A percentile compares a stretch with the other conserved stretches of the same genome.
Conservation (phyloP, 169 alveolate genomes). For the Miamiensis avidus region DNA sequence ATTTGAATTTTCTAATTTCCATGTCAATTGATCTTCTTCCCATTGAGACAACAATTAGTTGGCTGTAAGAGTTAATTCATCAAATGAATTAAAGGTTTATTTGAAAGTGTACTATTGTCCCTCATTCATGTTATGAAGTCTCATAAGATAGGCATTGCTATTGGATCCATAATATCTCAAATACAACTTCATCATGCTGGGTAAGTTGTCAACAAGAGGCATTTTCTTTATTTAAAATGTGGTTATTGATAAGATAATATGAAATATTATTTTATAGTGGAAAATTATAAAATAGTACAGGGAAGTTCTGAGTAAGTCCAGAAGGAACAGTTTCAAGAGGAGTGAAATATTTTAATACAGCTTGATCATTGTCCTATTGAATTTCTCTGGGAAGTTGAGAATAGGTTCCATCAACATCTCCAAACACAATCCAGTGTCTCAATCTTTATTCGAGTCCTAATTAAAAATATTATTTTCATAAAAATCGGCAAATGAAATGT, state of each 20-base stretch:
- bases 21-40: constrained; percentile 4
- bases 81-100: constrained; percentile 1
- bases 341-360: not conserved
- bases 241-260: no score
- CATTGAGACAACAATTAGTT: not conserved
- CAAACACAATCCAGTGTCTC: constrained; percentile 24
- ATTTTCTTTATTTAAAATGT: not conserved
- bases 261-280: no score
- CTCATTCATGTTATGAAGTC: constrained; percentile 19
- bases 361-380: constrained; percentile 1
- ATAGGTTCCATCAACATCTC: not conserved
- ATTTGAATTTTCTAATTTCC: constrained; percentile 9
- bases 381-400: not conserved
- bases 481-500: not conserved
- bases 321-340: constrained; percentile 4
- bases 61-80: constrained; percentile 18
- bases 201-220: not conserved
- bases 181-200: not conserved
- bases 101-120: constrained; percentile 1
- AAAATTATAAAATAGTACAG: not conserved
- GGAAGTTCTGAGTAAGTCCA: not conserved
- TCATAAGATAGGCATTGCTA: constrained; percentile 4
- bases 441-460: not conserved
- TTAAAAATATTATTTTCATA: not conserved
- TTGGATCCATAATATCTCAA: not conserved